Conservation (phyloP, 140 eudicot species). For the Ambrosia hybrid region DNA sequence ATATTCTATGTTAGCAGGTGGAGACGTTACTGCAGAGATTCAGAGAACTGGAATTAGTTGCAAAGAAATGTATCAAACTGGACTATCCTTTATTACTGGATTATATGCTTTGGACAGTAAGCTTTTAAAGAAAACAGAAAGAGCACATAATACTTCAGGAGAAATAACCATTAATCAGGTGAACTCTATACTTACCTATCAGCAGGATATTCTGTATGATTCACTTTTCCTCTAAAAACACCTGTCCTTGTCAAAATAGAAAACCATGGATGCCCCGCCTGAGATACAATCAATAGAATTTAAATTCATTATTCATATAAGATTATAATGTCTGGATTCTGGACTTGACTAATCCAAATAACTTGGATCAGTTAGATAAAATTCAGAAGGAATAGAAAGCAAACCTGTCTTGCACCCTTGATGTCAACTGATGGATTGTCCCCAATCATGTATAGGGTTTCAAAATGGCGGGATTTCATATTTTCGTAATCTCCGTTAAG, state of each 20-base stretch:
- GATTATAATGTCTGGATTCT: background rate
- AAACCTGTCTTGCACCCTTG: constrained; percentile 64
- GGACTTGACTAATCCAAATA: background rate
- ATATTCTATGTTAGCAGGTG: background rate
- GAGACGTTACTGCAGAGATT: too few relatives aligned
- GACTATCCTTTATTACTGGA: too few relatives aligned
- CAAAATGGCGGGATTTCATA: constrained; percentile 28
- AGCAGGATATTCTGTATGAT: constrained; percentile 50
- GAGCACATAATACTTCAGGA: background rate
- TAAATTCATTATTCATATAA: background rate
- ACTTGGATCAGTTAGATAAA: constrained; percentile 3
- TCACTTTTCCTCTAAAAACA: constrained; percentile 47
- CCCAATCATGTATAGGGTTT: constrained; percentile 58
- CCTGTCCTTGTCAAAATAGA: constrained; percentile 66
- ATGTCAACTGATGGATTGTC: constrained; percentile 62
- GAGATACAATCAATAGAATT: constrained; percentile 19
- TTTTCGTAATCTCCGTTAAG: constrained; percentile 15
- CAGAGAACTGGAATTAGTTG: too few relatives aligned
- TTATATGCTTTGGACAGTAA: background rate
- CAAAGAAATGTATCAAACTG: too few relatives aligned
- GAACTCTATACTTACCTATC: constrained; percentile 35
- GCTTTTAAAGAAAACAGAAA: background rate
- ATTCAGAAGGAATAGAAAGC: background rate
- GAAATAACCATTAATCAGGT: background rate
- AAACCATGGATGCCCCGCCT: constrained; percentile 68